These are phyloP conservation scores for Ascoidea asiatica DNA, from an alignment of 805 yeast species.

Conservation along the genomic window DNA sequence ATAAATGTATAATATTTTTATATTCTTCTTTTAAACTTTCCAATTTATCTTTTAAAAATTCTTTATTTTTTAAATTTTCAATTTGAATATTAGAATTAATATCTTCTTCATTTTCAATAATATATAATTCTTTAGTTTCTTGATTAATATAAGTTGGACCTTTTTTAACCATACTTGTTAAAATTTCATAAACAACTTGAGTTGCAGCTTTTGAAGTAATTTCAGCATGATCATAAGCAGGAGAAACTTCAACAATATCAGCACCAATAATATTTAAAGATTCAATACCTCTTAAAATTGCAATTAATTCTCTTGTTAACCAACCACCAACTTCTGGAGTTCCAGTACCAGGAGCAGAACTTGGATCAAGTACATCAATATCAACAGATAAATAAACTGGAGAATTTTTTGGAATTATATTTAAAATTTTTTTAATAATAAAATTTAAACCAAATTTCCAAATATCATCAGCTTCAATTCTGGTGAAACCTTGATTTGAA, in stretches of 20 bases:
- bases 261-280: conserved; percentile 50
- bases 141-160: background rate
- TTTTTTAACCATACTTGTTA: background rate
- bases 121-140: background rate
- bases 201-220: conserved; percentile 49
- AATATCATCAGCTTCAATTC: conserved; percentile 29
- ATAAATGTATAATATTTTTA: too few species aligned
- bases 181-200: conserved; percentile 25
- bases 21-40: background rate
- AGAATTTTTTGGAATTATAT: conserved; percentile 15
- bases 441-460: conserved; percentile 25
- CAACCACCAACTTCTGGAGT: conserved; percentile 62
- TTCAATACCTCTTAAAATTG: conserved; percentile 40
- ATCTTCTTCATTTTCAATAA: background rate
- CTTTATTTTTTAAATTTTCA: too few species aligned
- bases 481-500: conserved; percentile 30
- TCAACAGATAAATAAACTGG: conserved; percentile 31
- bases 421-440: conserved; percentile 24
- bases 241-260: conserved; percentile 58
- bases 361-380: conserved; percentile 51
- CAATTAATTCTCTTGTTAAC: conserved; percentile 42
- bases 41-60: too few species aligned
- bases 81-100: background rate
- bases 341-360: conserved; percentile 56
- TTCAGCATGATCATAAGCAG: conserved; percentile 46